Percentiles rank a stretch among this genome's conserved stretches.
Conservation (phyloP, 345 rosid species). For the Populus pruinosa region DNA sequence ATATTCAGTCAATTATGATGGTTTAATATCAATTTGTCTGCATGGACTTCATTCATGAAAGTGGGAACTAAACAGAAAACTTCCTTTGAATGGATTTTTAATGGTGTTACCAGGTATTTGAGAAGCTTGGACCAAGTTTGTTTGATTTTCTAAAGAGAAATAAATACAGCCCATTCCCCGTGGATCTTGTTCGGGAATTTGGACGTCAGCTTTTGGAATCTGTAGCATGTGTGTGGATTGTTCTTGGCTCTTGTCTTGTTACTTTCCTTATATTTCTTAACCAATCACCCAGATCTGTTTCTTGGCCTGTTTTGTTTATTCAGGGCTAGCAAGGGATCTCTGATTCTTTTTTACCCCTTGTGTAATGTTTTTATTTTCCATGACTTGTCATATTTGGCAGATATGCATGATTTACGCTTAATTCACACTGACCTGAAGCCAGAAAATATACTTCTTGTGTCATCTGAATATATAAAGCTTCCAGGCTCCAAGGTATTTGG, state of each 20-base stretch:
- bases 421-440: slow-evolving; percentile 32
- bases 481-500: slow-evolving; percentile 27
- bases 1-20: not conserved
- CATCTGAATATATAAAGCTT: slow-evolving; percentile 24
- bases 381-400: slow-evolving; percentile 27
- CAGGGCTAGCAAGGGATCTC: slow-evolving; percentile 13
- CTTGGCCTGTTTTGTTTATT: slow-evolving; percentile 10
- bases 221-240: slow-evolving; percentile 30
- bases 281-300: slow-evolving; percentile 2
- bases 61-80: slow-evolving; percentile 48
- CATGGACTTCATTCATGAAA: slow-evolving; percentile 31
- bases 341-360: not conserved
- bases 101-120: slow-evolving; percentile 32
- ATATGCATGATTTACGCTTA: slow-evolving; percentile 32
- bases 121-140: slow-evolving; percentile 34
- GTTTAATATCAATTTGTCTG: slow-evolving; percentile 13
- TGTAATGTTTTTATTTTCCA: not conserved
- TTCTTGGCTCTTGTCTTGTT: slow-evolving; percentile 11
- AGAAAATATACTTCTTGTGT: slow-evolving; percentile 30
- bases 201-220: slow-evolving; percentile 36
- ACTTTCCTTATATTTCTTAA: not conserved
- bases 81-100: slow-evolving; percentile 57
- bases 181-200: slow-evolving; percentile 35
- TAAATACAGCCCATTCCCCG: slow-evolving; percentile 31
- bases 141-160: slow-evolving; percentile 32